These are phyloP conservation scores for Chrysoporthe austroafricana DNA, from an alignment of 2,329 filamentous ascomycete species.

Conservation along the genomic window DNA sequence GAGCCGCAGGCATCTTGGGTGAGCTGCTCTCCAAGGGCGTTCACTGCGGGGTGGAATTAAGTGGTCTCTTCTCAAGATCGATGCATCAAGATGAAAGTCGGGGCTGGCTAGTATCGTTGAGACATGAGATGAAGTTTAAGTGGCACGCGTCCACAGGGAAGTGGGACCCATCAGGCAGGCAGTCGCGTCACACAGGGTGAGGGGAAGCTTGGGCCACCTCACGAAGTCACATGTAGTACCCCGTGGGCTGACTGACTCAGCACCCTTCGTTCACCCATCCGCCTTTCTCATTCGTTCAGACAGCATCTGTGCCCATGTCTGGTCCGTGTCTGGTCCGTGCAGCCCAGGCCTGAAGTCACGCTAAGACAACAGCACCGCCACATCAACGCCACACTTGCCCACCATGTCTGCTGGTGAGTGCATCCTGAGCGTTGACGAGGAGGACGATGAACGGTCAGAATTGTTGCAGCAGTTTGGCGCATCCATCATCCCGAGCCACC, in stretches of 20 bases:
- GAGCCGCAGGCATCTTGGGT: slow-evolving; percentile 32
- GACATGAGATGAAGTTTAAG: slow-evolving; percentile 6
- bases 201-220: slow-evolving; percentile 6
- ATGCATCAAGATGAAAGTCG: background rate
- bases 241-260: background rate
- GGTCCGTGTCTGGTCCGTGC: background rate
- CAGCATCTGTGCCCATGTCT: background rate
- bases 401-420: background rate
- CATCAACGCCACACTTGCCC: background rate
- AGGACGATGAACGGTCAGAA: background rate
- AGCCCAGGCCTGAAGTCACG: background rate
- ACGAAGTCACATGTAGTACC: slow-evolving; percentile 18
- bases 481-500: background rate
- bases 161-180: slow-evolving; percentile 1
- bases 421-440: background rate
- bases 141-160: slow-evolving; percentile 8
- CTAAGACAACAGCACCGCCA: slow-evolving; percentile 3
- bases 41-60: background rate
- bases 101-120: background rate
- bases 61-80: background rate
- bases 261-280: background rate
- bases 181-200: slow-evolving; percentile 10
- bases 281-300: background rate
- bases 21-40: background rate
- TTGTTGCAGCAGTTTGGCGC: background rate